These are phyloP conservation scores for Geotrichum klebahnii DNA, from an alignment of 1,139 yeast species.

Conservation along the genomic window DNA sequence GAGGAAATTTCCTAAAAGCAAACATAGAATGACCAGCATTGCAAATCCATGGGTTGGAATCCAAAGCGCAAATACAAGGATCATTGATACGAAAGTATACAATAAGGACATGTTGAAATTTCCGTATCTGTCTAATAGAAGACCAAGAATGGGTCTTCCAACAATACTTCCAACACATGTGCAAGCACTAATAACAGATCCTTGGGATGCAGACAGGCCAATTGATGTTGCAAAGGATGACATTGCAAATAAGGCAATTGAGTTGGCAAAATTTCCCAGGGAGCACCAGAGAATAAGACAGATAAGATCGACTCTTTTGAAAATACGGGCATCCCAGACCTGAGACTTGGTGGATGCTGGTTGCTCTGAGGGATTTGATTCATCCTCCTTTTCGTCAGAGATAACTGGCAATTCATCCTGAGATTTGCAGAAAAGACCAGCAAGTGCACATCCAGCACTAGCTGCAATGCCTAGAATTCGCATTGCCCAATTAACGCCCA, in stretches of 20 bases:
- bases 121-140: conserved; percentile 55
- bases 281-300: conserved; percentile 51
- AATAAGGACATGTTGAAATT: conserved; percentile 50
- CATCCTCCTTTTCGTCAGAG: background rate
- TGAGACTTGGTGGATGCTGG: conserved; percentile 28
- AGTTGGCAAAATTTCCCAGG: conserved; percentile 54
- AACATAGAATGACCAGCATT: conserved; percentile 47
- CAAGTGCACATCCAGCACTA: conserved; percentile 38
- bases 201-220: conserved; percentile 54
- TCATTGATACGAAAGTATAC: conserved; percentile 34
- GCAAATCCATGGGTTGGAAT: conserved; percentile 54
- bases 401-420: too few relatives aligned
- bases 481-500: conserved; percentile 66
- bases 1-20: conserved; percentile 53
- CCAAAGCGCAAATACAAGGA: conserved; percentile 55
- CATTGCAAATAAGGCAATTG: conserved; percentile 56
- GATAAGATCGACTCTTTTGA: conserved; percentile 42
- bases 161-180: conserved; percentile 60
- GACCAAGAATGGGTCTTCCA: conserved; percentile 65
- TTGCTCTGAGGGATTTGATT: conserved; percentile 44
- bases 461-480: conserved; percentile 53
- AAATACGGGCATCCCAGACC: conserved; percentile 26
- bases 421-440: conserved; percentile 38
- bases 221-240: conserved; percentile 59
- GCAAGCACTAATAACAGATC: conserved; percentile 57